Evolutionary conservation across 345 rosid species (phyloP).

Genomic region (Gossypium mustelinum): DNA sequence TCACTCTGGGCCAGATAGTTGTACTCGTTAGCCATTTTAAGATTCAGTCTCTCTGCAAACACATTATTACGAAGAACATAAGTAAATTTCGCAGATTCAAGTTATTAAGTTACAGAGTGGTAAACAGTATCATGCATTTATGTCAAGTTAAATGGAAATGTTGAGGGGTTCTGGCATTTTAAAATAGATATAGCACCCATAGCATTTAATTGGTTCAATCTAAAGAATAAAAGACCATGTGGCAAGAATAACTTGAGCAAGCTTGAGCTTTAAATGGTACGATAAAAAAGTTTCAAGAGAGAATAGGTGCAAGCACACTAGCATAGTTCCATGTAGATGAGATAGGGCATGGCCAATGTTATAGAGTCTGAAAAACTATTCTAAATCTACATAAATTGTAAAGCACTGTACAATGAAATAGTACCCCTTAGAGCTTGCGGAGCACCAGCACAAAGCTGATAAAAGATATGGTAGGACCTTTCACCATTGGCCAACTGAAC

Average conservation of each 20-base stretch:
- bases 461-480: slow-evolving; percentile 88
- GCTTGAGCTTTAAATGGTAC: neutral
- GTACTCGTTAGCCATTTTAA: slow-evolving; percentile 72
- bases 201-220: neutral
- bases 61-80: slow-evolving; percentile 5
- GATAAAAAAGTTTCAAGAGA: neutral
- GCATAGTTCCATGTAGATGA: neutral
- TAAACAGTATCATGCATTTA: neutral
- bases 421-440: slow-evolving; percentile 81
- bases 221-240: slow-evolving; percentile 1
- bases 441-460: slow-evolving; percentile 96
- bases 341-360: neutral
- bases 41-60: slow-evolving; percentile 68
- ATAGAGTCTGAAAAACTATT: slow-evolving; percentile 8
- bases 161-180: neutral
- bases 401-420: slow-evolving; percentile 8
- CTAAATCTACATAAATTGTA: slow-evolving; percentile 9
- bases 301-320: neutral
- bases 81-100: neutral
- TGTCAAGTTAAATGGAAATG: neutral
- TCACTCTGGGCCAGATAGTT: slow-evolving; percentile 84
- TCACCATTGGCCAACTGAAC: slow-evolving; percentile 81
- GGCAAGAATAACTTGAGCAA: neutral
- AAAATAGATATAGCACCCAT: neutral
- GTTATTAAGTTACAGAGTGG: neutral